Evolutionary conservation across 1,284 basidiomycete species (phyloP), one percentile per base, ranked within the genome.

Genomic region (Austroboletus novae-zelandiae): DNA sequence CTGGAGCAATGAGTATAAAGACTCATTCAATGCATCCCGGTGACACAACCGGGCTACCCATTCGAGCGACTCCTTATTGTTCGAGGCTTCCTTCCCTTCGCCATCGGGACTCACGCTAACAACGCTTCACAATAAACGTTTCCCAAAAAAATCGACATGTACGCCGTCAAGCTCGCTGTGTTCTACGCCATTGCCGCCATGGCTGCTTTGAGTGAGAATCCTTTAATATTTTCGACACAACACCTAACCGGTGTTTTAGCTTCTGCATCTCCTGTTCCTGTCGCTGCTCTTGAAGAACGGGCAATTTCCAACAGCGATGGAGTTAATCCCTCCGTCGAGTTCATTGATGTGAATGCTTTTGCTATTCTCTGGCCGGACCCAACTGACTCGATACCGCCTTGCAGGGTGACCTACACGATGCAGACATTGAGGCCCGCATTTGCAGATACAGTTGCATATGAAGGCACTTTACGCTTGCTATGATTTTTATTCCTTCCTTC

Each of bases 61-160:
- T 54, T 50, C 50, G 48, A 31, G 53, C 51, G 52, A 35, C 48
- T 60, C 20, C 64, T 67, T 67, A 66, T 69, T 69, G 64, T 70
- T 70, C 54, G 53, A 48, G 40, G 32, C 52, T 14, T 11, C 18
- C 44, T 47, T 51, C 40, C 49, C 29, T 45, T 47, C 37, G 7
- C 44, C 36, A 34, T 31, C 18, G 7, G 42, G 40, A 23, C 20
- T 23, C 40, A 20, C 29, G 9, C 15, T 32, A 17, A 25, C 23
- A 35, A 25, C 8, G 3, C 31, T 14, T 15, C 62, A 69, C 63
- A 70, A 69, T 67, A 65, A 60, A 42, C 51, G 0, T 50, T 40
- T 55, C 37, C 61, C 11, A 54, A 23, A 23, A n/a, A 69, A 62
- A 54, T 27, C 49, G 50, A 51, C 6, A 69, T 69, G 65, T 30